These are phyloP conservation scores for Ampelocalamus luodianensis DNA, from an alignment of 176 grass and related monocot species.

Conservation along the genomic window DNA sequence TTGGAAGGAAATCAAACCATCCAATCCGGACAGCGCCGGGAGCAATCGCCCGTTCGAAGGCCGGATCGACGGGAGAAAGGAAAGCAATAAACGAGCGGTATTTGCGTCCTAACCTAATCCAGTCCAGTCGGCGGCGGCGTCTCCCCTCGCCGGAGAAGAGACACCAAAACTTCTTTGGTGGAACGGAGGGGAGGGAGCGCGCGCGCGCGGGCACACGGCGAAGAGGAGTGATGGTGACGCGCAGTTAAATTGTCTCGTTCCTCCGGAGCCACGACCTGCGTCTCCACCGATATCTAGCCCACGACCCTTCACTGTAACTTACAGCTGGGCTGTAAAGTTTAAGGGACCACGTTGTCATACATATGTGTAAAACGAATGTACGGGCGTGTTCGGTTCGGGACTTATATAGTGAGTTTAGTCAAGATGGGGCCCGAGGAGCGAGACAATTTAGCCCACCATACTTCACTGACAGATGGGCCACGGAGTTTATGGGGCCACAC, in stretches of 20 bases:
- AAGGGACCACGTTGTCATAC: too few relatives aligned
- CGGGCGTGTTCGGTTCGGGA: too few relatives aligned
- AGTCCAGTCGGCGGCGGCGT: constrained; percentile 21
- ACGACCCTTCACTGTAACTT: too few relatives aligned
- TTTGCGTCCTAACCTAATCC: constrained; percentile 43
- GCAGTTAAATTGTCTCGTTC: constrained; percentile 61
- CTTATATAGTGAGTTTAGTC: too few relatives aligned
- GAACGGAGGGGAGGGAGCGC: constrained; percentile 25
- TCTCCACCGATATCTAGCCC: background rate
- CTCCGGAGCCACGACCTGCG: constrained; percentile 41
- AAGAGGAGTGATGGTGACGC: constrained; percentile 38
- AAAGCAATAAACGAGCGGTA: constrained; percentile 56
- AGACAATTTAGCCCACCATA: too few relatives aligned
- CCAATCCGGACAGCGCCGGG: constrained; percentile 21
- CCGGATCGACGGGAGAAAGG: constrained; percentile 51
- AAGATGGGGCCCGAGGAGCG: too few relatives aligned
- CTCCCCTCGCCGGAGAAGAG: constrained; percentile 22
- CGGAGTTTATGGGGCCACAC: too few relatives aligned
- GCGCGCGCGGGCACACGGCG: background rate
- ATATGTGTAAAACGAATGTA: too few relatives aligned
- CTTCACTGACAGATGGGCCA: too few relatives aligned
- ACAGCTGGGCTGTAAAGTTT: too few relatives aligned
- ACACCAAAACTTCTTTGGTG: constrained; percentile 30
- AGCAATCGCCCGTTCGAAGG: constrained; percentile 31
- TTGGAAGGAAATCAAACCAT: constrained; percentile 40